phyloP scores from a whole-genome alignment of 768 basidiomycete species.

The Boletales sp. region DNA sequence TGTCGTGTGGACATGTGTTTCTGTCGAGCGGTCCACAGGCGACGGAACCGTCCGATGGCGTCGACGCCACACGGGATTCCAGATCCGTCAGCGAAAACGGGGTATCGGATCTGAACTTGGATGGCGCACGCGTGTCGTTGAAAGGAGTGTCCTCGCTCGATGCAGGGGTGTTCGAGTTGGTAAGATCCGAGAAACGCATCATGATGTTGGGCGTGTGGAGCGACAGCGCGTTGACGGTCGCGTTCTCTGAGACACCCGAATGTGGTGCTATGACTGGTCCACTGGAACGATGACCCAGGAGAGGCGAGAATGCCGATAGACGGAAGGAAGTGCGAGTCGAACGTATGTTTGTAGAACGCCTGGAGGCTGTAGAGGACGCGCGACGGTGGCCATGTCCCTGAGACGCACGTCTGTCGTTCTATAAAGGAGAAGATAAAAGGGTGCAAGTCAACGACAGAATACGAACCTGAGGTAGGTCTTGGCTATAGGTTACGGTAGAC shows the following conservation, averaged over 20 bases:
- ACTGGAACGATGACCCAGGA: background rate
- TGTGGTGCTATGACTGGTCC: background rate
- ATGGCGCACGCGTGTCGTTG: slow-evolving; percentile 13
- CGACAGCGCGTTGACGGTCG: background rate
- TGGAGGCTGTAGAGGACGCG: slow-evolving; percentile 19
- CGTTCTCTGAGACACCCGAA: slow-evolving; percentile 1
- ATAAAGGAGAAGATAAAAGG: background rate
- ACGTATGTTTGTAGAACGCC: slow-evolving; percentile 10
- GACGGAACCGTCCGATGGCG: slow-evolving; percentile 5
- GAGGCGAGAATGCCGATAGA: slow-evolving; percentile 20
- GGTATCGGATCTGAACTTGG: slow-evolving; percentile 14
- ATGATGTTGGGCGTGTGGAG: slow-evolving; percentile 12
- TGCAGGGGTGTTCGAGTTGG: slow-evolving; percentile 10
- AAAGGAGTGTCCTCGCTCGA: slow-evolving; percentile 19
- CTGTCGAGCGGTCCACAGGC: background rate
- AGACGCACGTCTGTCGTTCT: slow-evolving; percentile 22
- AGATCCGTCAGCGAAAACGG: slow-evolving; percentile 8
- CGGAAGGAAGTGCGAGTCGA: slow-evolving; percentile 17
- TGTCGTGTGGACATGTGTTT: background rate
- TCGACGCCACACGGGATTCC: slow-evolving; percentile 7
- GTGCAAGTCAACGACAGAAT: background rate
- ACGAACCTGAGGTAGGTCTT: slow-evolving; percentile 29
- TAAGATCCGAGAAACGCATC: slow-evolving; percentile 18
- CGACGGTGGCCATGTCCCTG: slow-evolving; percentile 18
- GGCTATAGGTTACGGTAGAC: slow-evolving; percentile 22